Percentiles rank a stretch among this genome's conserved stretches.
Conservation (phyloP, 2,329 filamentous ascomycete species). For the Pseudogymnoascus sp. region DNA sequence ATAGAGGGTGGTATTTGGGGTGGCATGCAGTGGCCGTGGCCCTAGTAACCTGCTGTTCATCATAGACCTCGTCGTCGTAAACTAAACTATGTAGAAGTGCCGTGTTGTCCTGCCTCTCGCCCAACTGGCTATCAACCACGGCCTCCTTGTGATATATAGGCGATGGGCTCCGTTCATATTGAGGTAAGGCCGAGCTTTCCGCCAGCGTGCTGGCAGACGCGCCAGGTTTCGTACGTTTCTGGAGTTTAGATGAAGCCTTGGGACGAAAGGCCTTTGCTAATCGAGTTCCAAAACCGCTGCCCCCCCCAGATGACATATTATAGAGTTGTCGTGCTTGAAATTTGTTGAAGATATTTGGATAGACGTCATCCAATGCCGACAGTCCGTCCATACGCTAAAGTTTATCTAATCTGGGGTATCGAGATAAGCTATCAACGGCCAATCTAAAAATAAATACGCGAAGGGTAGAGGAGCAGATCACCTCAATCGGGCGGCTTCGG, state of each 20-base stretch:
- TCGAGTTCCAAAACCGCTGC: background rate
- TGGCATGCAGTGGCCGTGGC: background rate
- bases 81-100: constrained; percentile 25
- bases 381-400: background rate
- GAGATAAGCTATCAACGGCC: background rate
- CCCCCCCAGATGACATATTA: background rate
- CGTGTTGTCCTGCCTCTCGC: constrained; percentile 26
- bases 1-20: background rate
- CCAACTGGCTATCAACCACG: constrained; percentile 19
- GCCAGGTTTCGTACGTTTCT: background rate
- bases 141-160: background rate
- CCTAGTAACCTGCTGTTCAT: background rate
- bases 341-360: background rate
- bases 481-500: background rate
- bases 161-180: background rate
- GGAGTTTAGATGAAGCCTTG: background rate
- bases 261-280: background rate
- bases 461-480: background rate
- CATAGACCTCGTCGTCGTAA: background rate
- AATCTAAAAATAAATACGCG: background rate
- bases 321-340: background rate
- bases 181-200: background rate
- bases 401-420: constrained; percentile 1
- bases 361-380: background rate
- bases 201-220: background rate